These are phyloP conservation scores for Agarophyton chilense DNA, from an alignment of 23 red algal species.

Conservation along the genomic window DNA sequence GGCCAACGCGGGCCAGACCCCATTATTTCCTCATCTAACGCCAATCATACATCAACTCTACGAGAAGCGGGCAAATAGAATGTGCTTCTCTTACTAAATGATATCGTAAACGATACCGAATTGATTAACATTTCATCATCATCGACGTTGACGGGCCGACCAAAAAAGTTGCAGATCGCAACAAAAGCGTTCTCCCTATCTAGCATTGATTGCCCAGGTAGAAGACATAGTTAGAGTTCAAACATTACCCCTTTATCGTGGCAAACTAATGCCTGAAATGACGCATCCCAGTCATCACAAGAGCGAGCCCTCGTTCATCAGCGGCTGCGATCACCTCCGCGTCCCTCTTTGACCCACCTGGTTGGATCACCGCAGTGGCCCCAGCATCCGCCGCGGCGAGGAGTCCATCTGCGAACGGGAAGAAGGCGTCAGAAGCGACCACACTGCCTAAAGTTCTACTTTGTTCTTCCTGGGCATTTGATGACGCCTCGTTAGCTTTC, in stretches of 20 bases:
- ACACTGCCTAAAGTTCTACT: conserved; percentile 82
- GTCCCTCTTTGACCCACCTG: conserved; percentile 96
- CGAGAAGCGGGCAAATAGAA: neutral
- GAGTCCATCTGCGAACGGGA: conserved; percentile 96
- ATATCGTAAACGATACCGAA: neutral
- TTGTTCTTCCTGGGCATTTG: conserved; percentile 76
- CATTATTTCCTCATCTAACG: conserved; percentile 3
- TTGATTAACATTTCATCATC: conserved; percentile 7
- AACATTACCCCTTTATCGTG: conserved; percentile 22
- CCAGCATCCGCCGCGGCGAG: conserved; percentile 86
- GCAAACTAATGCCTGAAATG: conserved; percentile 88
- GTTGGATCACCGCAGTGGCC: conserved; percentile 95
- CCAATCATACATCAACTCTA: neutral
- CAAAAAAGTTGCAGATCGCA: neutral
- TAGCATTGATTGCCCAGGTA: neutral
- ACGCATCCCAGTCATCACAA: conserved; percentile 96
- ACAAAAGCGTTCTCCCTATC: neutral
- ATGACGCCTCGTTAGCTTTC: conserved; percentile 90
- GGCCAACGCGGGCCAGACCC: neutral
- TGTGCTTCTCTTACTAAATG: neutral
- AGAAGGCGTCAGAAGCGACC: conserved; percentile 94
- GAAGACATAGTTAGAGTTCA: neutral
- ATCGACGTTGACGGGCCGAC: neutral
- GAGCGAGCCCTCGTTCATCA: conserved; percentile 81
- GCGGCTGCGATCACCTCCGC: conserved; percentile 95